A percentile compares a stretch with the other conserved stretches of the same genome.
Evolutionary conservation across 139 green algal genomes (phyloP).

Genomic region (Choricystis sp.): DNA sequence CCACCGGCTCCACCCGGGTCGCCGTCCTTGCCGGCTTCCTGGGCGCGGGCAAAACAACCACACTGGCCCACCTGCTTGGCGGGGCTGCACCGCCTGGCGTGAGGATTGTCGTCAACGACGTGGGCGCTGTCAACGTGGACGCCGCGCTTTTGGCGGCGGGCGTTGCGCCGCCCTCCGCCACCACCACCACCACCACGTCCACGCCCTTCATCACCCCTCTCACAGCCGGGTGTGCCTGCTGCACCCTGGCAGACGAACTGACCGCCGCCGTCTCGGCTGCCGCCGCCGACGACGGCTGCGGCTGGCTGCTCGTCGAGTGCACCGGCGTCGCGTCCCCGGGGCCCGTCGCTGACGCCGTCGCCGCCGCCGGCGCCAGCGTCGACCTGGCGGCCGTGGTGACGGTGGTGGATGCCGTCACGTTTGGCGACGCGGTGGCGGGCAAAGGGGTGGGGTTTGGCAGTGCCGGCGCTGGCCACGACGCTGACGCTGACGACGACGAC

Average conservation of each 20-base stretch:
- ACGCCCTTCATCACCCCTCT: neutral
- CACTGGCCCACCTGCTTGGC: neutral
- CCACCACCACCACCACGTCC: neutral
- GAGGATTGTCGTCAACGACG: neutral
- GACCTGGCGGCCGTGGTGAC: neutral
- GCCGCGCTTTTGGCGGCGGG: too few species aligned
- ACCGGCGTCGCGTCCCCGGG: neutral
- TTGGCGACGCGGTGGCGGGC: neutral
- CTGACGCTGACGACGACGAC: neutral
- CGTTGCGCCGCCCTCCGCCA: too few species aligned
- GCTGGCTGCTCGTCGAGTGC: neutral
- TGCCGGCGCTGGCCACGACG: neutral
- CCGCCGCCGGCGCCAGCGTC: too few species aligned
- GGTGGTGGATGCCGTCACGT: neutral
- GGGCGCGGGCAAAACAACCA: neutral
- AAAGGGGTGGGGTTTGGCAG: neutral
- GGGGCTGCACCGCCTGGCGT: neutral
- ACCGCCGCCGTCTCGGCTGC: neutral
- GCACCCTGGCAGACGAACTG: neutral
- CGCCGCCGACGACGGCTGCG: neutral
- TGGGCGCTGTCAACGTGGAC: neutral
- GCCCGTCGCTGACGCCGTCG: neutral
- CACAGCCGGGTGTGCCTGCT: neutral
- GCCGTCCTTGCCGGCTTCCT: neutral
- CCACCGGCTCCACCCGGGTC: neutral